Conservation (phyloP, 192 early-diverging fungal species). For the Gamsiella multidivaricata region DNA sequence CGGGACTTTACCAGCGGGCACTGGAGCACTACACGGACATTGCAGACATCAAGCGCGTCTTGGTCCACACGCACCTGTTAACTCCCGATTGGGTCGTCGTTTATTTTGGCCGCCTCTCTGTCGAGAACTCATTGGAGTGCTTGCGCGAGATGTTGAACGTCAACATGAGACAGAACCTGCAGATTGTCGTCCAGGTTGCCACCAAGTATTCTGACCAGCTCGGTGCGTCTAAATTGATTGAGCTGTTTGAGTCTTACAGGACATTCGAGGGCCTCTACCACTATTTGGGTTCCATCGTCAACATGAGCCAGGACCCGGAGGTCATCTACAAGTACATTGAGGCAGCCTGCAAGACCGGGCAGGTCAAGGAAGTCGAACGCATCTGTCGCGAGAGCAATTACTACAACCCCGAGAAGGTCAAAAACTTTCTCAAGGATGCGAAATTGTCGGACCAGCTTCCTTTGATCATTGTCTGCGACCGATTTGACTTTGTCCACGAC, state of each 20-base stretch:
- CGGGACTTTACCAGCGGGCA: conserved; percentile 94
- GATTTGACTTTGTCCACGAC: conserved; percentile 97
- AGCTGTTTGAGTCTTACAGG: conserved; percentile 92
- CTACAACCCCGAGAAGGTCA: conserved; percentile 98
- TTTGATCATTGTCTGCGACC: conserved; percentile 98
- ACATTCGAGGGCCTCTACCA: conserved; percentile 97
- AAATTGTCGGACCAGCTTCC: conserved; percentile 96
- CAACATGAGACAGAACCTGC: conserved; percentile 95
- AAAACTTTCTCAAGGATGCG: conserved; percentile 99
- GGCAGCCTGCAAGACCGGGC: conserved; percentile 91
- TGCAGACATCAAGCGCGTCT: conserved; percentile 95
- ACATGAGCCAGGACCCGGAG: conserved; percentile 92
- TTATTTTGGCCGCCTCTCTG: conserved; percentile 96
- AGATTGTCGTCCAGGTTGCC: conserved; percentile 93
- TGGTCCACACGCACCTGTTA: conserved; percentile 89
- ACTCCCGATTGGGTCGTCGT: conserved; percentile 91
- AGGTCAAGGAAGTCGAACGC: conserved; percentile 97
- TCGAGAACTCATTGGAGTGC: conserved; percentile 95
- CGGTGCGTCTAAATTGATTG: conserved; percentile 87
- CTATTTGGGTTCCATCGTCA: conserved; percentile 96
- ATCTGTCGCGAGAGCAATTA: conserved; percentile 96
- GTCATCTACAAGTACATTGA: conserved; percentile 99
- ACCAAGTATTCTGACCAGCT: conserved; percentile 98
- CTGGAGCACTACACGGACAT: conserved; percentile 97
- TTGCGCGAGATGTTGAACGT: conserved; percentile 92